Evolutionary conservation across 106 monocot genomes (phyloP), one percentile per base, ranked within the genome.

Genomic region (Chionographis japonica): DNA sequence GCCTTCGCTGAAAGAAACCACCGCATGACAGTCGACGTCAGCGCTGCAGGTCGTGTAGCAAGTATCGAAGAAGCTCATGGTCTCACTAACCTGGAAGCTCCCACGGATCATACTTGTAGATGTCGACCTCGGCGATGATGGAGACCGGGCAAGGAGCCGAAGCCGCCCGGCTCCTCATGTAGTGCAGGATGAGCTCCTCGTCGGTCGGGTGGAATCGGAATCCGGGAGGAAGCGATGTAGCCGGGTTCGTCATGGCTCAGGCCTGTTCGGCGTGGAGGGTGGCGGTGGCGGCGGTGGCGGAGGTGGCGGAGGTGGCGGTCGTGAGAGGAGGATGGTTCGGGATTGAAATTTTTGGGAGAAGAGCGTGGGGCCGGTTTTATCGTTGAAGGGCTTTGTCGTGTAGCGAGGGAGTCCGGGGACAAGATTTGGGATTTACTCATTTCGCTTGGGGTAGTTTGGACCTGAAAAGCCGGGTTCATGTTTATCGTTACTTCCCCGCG

Each of bases 141-240:
- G 80, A 61, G 1, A 75, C 85, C 10, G 81, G 85, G 63, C 85
- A 86, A 4, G 81, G 85, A 35, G 54, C 4, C 17, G 78, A 71
- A 12, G 75, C 67, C 0, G 81, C 71, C 9, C 78, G 60, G 71
- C 81, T 81, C 3, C 71, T 39, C 3, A 85, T 74, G 85, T 85
- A 85, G 75, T 85, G 81, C 27, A 81, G 41, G 58, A 85, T 81
- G 52, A 85, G 85, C 81, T 85, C 85, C 64, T 85, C 81, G 70
- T 85, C 85, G 11, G 85, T 85, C 6, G 85, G 85, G 65, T 85
- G 85, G 74, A 85, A 85, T n/a, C 85, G 73, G 54, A 85, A 85
- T 5, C 85, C 85, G 4, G 85, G 85, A 1, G 85, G 85, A 19
- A 85, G 72, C 46, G 59, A 35, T 2, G 72, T 60, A 20, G 81